Evolutionary conservation across 495 filamentous ascomycete species (phyloP), one percentile per base, ranked within the genome.

Genomic region (Talaromyces adpressus): DNA sequence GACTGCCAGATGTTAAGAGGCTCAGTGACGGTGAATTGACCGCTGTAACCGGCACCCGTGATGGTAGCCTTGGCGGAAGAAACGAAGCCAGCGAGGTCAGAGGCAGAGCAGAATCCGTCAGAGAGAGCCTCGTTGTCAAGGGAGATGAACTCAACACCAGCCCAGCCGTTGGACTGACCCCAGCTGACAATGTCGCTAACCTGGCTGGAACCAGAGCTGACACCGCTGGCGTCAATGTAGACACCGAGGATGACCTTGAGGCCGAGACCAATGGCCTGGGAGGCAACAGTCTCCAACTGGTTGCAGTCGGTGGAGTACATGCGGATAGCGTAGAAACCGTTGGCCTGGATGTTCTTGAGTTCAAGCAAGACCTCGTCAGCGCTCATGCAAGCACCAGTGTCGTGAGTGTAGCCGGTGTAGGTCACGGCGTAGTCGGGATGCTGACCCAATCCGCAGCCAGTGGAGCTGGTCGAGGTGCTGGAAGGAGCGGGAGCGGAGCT

Each of bases 301-400:
- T 79, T 81, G 83, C 93, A 98, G 85, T 96, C 93, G 68, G 92
- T 90, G 64, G 87, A 89, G 87, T 98, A 97, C 75, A 96, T 79
- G 75, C 93, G 93, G 75, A 98, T 74, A 63, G 86, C 82, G 66
- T 77, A 80, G 85, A 97, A 94, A 65, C 91, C 92, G 72, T 87
- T 86, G 47, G 67, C 36, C 64, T 85, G 82, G 69, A 97, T 95
- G 62, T 73, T 65, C 57, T 80, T 75, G 67, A 97, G 83, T 69
- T 97, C 91, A 51, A 65, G 59, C 62, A 75, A 61, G 70, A 98
- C 85, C 60, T 86, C 75, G 45, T 61, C 47, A 62, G 81, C 74
- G 70, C 68, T 65, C 87, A 91, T 92, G 89, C 93, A 97, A 16
- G 70, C 67, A 68, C 86, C 79, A 1, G 66, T 66, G 60, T 64